phyloP scores from a whole-genome alignment of 495 filamentous ascomycete species.

The Trichocladium antarcticum region DNA sequence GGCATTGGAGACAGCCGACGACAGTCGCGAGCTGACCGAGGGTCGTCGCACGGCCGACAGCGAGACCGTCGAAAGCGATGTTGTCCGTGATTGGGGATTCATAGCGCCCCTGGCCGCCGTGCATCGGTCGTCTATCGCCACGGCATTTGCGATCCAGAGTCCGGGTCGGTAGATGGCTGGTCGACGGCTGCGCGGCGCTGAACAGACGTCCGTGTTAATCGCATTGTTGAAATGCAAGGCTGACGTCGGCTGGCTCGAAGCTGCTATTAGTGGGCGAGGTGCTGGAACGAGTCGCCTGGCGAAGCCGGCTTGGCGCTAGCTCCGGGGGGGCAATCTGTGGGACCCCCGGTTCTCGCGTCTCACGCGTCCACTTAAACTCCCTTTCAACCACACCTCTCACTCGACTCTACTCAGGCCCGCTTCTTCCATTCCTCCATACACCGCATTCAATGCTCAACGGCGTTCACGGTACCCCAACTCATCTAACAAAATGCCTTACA shows the following conservation, averaged over 20 bases:
- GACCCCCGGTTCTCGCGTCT: neutral
- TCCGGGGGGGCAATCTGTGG: neutral
- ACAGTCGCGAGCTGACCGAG: constrained; percentile 60
- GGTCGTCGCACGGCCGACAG: constrained; percentile 41
- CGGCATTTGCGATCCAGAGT: constrained; percentile 11
- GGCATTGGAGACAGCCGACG: constrained; percentile 53
- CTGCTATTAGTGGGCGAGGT: neutral
- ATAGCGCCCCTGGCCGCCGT: constrained; percentile 22
- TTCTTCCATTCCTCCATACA: no score
- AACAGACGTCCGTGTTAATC: neutral
- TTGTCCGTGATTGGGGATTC: constrained; percentile 33
- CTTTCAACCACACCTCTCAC: neutral
- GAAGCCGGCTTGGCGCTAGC: neutral
- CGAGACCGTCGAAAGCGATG: constrained; percentile 41
- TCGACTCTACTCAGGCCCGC: neutral
- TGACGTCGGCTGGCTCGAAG: constrained; percentile 4
- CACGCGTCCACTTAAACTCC: constrained; percentile 5
- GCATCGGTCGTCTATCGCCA: constrained; percentile 12
- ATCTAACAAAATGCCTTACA: constrained; percentile 65
- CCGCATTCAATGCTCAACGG: no score
- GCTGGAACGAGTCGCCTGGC: neutral
- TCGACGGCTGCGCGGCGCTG: neutral
- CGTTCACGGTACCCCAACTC: no score
- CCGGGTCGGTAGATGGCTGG: no score
- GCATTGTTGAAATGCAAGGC: constrained; percentile 5